phyloP scores from a whole-genome alignment of 306 rosid species.

The Spatholobus suberectus region DNA sequence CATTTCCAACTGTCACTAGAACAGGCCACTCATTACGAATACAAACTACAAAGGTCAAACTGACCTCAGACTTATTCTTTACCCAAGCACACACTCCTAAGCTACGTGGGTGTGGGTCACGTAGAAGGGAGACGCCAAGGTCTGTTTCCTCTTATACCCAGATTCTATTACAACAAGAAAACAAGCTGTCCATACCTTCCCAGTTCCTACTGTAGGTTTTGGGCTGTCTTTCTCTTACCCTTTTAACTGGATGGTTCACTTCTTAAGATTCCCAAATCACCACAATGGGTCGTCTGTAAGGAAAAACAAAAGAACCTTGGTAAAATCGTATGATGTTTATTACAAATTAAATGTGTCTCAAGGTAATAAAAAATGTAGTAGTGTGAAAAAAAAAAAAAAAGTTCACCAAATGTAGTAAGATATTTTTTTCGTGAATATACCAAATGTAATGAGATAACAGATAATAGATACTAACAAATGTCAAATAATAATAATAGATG shows the following conservation, averaged over 20 bases:
- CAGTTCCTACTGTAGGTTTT: not conserved
- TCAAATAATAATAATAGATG: no score
- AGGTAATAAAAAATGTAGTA: not conserved
- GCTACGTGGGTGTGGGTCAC: not conserved
- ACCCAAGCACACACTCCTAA: not conserved
- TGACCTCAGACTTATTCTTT: conserved; percentile 50
- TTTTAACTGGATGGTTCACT: conserved; percentile 1
- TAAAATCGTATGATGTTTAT: not conserved
- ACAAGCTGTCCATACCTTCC: not conserved
- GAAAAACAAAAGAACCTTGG: not conserved
- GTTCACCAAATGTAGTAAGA: not conserved
- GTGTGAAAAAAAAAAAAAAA: not conserved
- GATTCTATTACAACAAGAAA: not conserved
- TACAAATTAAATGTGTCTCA: not conserved
- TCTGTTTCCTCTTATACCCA: not conserved
- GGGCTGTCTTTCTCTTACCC: not conserved
- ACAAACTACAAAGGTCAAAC: conserved; percentile 42
- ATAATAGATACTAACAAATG: not conserved
- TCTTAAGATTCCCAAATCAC: conserved; percentile 30
- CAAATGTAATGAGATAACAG: not conserved
- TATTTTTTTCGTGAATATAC: not conserved
- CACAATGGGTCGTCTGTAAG: not conserved
- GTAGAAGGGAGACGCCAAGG: not conserved
- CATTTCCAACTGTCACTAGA: conserved; percentile 58
- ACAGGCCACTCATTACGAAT: conserved; percentile 31